These are phyloP conservation scores for Stephania cephalantha DNA, from an alignment of 164 flowering plant genomes.

Conservation along the genomic window DNA sequence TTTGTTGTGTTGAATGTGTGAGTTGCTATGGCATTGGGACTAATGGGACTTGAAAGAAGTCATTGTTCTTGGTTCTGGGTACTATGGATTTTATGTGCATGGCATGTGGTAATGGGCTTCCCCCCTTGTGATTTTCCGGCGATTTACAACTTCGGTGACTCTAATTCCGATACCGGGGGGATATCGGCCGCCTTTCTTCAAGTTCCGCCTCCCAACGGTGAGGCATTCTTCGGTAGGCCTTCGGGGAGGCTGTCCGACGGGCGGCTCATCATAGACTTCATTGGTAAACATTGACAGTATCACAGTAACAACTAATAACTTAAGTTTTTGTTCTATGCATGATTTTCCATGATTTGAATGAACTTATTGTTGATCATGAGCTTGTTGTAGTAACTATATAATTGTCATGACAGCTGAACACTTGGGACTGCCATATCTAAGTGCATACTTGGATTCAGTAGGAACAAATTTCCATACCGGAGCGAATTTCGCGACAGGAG, in stretches of 20 bases:
- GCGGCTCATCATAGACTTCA: slow-evolving; percentile 55
- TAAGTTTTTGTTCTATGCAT: too few relatives aligned
- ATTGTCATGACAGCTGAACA: slow-evolving; percentile 32
- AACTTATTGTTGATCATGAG: background rate
- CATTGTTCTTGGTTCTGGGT: slow-evolving; percentile 11
- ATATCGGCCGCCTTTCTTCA: slow-evolving; percentile 43
- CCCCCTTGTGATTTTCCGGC: slow-evolving; percentile 42
- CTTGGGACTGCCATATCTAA: slow-evolving; percentile 37
- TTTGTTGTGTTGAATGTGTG: background rate
- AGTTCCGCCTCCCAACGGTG: slow-evolving; percentile 33
- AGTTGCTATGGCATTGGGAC: background rate
- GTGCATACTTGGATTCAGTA: slow-evolving; percentile 43
- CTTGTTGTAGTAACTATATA: background rate
- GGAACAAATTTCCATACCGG: slow-evolving; percentile 38
- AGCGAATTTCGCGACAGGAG: slow-evolving; percentile 55
- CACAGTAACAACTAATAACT: too few relatives aligned
- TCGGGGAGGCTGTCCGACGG: slow-evolving; percentile 55
- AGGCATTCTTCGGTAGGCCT: slow-evolving; percentile 40
- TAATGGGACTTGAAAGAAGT: slow-evolving; percentile 5
- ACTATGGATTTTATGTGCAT: slow-evolving; percentile 4
- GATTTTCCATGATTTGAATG: background rate
- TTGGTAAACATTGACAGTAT: slow-evolving; percentile 28
- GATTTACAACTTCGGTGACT: slow-evolving; percentile 51
- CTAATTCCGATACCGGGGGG: slow-evolving; percentile 67
- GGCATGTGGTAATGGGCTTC: slow-evolving; percentile 4